Conservation (phyloP, 1,139 yeast genomes). For the Scheffersomyces segobiensis region DNA sequence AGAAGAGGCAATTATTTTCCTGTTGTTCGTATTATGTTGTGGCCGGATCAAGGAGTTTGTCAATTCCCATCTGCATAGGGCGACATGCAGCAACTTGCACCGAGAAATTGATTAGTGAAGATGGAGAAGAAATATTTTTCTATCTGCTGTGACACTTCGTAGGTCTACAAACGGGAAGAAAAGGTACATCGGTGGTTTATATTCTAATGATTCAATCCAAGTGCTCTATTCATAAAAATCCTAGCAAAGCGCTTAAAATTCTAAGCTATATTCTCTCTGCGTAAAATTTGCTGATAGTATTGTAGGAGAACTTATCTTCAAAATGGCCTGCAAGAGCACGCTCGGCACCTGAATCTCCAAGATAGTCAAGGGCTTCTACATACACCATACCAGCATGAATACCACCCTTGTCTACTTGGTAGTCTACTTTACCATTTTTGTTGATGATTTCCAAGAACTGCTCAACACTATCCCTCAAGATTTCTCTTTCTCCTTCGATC, state of each 20-base stretch:
- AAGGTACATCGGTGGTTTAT: background rate
- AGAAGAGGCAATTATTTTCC: background rate
- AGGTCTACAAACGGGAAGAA: background rate
- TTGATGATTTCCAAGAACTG: slow-evolving; percentile 22
- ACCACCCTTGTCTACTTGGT: slow-evolving; percentile 31
- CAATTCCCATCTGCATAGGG: background rate
- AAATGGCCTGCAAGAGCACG: slow-evolving; percentile 29
- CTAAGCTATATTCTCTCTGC: slow-evolving; percentile 5
- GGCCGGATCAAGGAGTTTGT: background rate
- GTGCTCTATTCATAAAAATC: background rate
- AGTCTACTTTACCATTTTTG: slow-evolving; percentile 19
- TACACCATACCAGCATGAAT: slow-evolving; percentile 31
- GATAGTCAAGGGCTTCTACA: slow-evolving; percentile 33
- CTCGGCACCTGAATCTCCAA: slow-evolving; percentile 21
- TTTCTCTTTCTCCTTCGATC: slow-evolving; percentile 38
- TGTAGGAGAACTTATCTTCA: slow-evolving; percentile 23
- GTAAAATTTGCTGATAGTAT: slow-evolving; percentile 13
- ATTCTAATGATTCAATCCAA: background rate
- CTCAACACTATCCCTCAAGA: slow-evolving; percentile 31
- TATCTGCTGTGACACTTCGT: background rate
- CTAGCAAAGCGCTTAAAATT: background rate
- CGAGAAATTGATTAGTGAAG: background rate
- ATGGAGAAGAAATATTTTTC: background rate
- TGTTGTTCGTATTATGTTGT: background rate
- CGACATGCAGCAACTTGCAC: background rate